Conservation (phyloP, 2,329 filamentous ascomycete genomes). For the Conoideocrella luteorostrata region DNA sequence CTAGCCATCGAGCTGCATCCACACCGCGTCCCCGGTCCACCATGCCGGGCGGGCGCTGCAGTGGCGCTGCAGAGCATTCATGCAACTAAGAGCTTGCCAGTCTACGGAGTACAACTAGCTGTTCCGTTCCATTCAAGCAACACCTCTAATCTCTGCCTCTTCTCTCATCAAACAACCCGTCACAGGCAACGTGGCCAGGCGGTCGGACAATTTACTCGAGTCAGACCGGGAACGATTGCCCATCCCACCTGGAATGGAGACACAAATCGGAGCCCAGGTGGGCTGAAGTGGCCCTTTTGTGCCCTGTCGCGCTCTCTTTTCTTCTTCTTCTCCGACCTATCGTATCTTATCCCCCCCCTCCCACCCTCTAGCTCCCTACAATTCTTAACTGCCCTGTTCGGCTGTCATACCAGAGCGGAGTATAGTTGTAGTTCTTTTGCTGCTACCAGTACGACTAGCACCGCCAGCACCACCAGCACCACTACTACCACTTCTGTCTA, state of each 20-base stretch:
- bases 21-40: background rate
- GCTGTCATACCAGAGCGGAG: too few species aligned
- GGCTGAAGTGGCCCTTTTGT: slow-evolving; percentile 3
- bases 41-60: too few species aligned
- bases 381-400: background rate
- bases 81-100: too few species aligned
- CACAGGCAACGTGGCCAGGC: background rate
- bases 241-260: slow-evolving; percentile 2
- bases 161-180: background rate
- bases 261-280: slow-evolving; percentile 1
- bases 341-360: slow-evolving; percentile 1
- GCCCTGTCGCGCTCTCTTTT: background rate
- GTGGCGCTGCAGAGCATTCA: too few species aligned
- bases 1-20: background rate
- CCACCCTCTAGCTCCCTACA: too few species aligned
- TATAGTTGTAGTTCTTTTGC: too few species aligned
- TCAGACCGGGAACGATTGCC: slow-evolving; percentile 1
- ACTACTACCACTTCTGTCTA: too few species aligned
- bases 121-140: too few species aligned
- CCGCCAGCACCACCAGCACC: background rate
- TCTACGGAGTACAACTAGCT: too few species aligned
- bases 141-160: background rate
- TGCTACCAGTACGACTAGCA: background rate
- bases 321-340: background rate
- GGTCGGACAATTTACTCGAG: background rate